These are phyloP conservation scores for Scleromitrula shiraiana DNA, from an alignment of 2,329 filamentous ascomycete genomes.

Conservation along the genomic window DNA sequence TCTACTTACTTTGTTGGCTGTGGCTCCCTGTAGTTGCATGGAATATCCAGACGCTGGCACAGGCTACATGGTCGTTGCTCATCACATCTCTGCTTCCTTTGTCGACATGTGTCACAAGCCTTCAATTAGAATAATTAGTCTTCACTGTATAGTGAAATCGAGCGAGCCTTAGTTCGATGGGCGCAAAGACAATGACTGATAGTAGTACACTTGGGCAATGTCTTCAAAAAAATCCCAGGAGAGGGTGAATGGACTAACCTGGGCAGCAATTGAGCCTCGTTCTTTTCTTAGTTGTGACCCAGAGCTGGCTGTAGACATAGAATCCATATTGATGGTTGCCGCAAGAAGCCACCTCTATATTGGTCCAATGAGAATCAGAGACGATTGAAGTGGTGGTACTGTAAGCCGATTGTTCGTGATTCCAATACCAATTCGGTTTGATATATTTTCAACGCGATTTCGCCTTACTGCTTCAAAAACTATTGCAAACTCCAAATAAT, in stretches of 20 bases:
- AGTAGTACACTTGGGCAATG: too few relatives aligned
- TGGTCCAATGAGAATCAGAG: too few relatives aligned
- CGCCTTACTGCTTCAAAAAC: too few relatives aligned
- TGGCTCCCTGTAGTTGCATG: constrained; percentile 53
- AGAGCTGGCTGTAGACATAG: constrained; percentile 20
- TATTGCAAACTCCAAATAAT: too few relatives aligned
- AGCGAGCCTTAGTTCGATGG: neutral
- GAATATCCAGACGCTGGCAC: constrained; percentile 48
- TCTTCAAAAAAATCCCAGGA: neutral
- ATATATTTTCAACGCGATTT: too few relatives aligned
- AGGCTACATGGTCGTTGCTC: constrained; percentile 53
- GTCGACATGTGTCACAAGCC: constrained; percentile 52
- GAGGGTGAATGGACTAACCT: constrained; percentile 30
- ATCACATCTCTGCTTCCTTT: constrained; percentile 57
- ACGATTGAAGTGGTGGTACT: too few relatives aligned
- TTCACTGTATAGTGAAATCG: constrained; percentile 1
- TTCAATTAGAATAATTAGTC: constrained; percentile 21
- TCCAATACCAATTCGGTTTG: too few relatives aligned
- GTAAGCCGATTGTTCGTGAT: too few relatives aligned
- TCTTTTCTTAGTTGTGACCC: constrained; percentile 31
- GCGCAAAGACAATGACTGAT: too few relatives aligned
- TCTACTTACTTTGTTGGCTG: constrained; percentile 52
- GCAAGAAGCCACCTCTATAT: too few relatives aligned
- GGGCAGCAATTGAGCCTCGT: constrained; percentile 41
- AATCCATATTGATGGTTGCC: constrained; percentile 24